Evolutionary conservation across 371 early-diverging fungal species (phyloP).

Genomic region (Rhizomucor miehei): DNA sequence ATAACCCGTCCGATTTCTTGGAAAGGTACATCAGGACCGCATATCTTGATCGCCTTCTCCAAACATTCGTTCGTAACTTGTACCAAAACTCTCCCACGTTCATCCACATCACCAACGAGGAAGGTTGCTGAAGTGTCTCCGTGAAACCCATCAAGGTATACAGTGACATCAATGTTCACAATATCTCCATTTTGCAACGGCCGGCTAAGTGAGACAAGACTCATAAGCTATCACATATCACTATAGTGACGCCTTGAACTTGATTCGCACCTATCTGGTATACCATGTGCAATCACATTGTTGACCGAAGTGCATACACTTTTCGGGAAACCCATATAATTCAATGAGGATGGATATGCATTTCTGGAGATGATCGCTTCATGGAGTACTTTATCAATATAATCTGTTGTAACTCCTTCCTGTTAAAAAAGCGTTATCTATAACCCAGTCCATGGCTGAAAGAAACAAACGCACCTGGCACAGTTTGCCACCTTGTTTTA

Average conservation of each 20-base stretch:
- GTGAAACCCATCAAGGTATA: constrained; percentile 76
- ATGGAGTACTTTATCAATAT: constrained; percentile 73
- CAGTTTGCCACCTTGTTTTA: constrained; percentile 48
- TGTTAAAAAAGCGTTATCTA: neutral
- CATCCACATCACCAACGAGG: constrained; percentile 79
- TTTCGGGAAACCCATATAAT: constrained; percentile 85
- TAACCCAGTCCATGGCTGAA: neutral
- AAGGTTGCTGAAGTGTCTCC: constrained; percentile 87
- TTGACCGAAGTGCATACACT: constrained; percentile 82
- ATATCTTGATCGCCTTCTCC: constrained; percentile 70
- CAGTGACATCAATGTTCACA: constrained; percentile 83
- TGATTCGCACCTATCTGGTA: constrained; percentile 70
- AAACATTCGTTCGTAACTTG: constrained; percentile 70
- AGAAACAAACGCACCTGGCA: constrained; percentile 31
- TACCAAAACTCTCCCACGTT: constrained; percentile 59
- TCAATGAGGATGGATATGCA: constrained; percentile 88
- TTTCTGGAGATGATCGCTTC: constrained; percentile 60
- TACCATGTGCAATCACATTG: constrained; percentile 90
- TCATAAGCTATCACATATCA: neutral
- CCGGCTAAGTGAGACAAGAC: constrained; percentile 33
- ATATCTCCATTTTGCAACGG: constrained; percentile 80
- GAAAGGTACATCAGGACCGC: constrained; percentile 76
- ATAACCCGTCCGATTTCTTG: constrained; percentile 73
- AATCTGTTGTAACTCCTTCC: constrained; percentile 71
- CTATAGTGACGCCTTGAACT: no score